Base-by-base conservation (phyloP, 805 yeast species). In the Priceomyces fermenticarens region DNA sequence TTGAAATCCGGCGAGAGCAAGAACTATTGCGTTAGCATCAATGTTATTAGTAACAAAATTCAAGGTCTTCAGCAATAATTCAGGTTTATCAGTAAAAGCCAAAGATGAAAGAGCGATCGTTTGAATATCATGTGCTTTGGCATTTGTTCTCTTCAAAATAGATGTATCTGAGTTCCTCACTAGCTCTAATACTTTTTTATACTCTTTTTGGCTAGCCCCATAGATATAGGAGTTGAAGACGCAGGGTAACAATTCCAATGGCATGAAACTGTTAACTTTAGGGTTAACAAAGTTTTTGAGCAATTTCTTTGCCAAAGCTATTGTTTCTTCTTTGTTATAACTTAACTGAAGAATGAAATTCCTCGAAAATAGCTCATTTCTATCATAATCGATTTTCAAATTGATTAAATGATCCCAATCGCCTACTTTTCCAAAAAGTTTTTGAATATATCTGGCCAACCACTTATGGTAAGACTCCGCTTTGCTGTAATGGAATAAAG, bases 11-110 rank as follows among this genome's bases (percentile, higher is more conserved):
- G 80, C 53, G n/a, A 83, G 58, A 0, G 77, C 80, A 38, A 76
- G 51, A 49, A 81, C 88, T 32, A 81, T 72, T 51, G 76, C 55
- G 23, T 65, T 68, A 7, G 75, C 65, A 47, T 79, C 84, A 39
- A 80, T 73, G 53, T 81, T 83, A 34, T 75, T 73, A 40, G 62
- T 56, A 10, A 83, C 76, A 52, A 74, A 82, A 46, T 80, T 80
- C 46, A 83, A 65, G 0, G 81, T 70, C 51, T 80, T 78, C 30
- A 65, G 63, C 23, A 78, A 66, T 41, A 82, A 55, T 11, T 75
- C 77, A 7, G 55, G 57, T 36, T 72, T 69, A 9, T 59, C 49
- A 15, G 71, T 68, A 50, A 71, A 81, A 0, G 84, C 79, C 12
- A 84, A 57, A 3, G 83, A 69, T 29, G 75, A 67, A 4, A 83